Percentiles rank a stretch among this genome's conserved stretches.
phyloP scores from a whole-genome alignment of 352 stramenopile genomes.

The Elongisporangium prolatum region DNA sequence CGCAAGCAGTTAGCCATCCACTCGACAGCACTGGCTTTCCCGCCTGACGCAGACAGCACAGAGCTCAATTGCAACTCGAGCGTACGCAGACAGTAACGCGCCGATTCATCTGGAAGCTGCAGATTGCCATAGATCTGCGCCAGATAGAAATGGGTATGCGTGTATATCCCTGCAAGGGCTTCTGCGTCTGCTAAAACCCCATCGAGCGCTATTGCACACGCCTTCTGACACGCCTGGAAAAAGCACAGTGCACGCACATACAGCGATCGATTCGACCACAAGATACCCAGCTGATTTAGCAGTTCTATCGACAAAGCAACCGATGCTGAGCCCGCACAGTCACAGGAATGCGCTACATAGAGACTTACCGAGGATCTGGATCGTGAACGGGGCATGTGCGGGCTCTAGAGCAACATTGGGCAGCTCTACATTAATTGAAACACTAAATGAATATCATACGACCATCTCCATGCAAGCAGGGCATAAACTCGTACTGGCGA shows the following conservation, averaged over 20 bases:
- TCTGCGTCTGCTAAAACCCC: slow-evolving; percentile 1
- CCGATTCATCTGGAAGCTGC: slow-evolving; percentile 40
- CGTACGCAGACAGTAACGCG: slow-evolving; percentile 56
- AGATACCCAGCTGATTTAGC: slow-evolving; percentile 59
- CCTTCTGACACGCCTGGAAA: slow-evolving; percentile 28
- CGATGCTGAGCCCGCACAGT: background rate
- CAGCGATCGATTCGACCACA: slow-evolving; percentile 58
- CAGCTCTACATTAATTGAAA: slow-evolving; percentile 10
- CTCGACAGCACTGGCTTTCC: slow-evolving; percentile 22
- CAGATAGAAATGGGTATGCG: slow-evolving; percentile 65
- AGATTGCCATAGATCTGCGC: slow-evolving; percentile 63
- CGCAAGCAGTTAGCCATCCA: slow-evolving; percentile 55
- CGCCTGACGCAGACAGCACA: slow-evolving; percentile 5
- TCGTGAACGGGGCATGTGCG: slow-evolving; percentile 12
- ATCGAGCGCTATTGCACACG: slow-evolving; percentile 13
- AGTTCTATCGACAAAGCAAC: slow-evolving; percentile 15
- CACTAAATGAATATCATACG: background rate
- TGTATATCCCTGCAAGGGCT: slow-evolving; percentile 17
- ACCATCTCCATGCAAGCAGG: background rate
- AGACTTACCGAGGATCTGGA: slow-evolving; percentile 13
- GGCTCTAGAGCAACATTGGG: slow-evolving; percentile 13
- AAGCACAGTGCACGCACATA: slow-evolving; percentile 49
- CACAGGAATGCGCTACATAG: background rate
- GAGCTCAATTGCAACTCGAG: slow-evolving; percentile 49
- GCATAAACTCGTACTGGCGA: background rate